These are phyloP conservation scores for Fusarium aywerte DNA, from an alignment of 2,329 filamentous ascomycete genomes.

Conservation along the genomic window DNA sequence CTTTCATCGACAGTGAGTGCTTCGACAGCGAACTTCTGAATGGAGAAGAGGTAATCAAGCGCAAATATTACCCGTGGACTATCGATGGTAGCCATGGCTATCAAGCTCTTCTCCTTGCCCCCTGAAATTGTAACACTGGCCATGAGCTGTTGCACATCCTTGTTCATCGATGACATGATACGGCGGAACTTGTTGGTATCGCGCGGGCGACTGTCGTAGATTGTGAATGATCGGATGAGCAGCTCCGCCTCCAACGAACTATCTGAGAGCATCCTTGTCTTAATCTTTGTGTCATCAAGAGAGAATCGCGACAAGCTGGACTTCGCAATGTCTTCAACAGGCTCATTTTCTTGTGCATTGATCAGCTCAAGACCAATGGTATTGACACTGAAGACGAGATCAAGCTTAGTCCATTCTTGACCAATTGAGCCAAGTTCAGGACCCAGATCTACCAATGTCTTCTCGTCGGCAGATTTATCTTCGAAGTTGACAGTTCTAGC, in stretches of 20 bases:
- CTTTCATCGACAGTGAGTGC: slow-evolving; percentile 73
- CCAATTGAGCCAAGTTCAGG: slow-evolving; percentile 77
- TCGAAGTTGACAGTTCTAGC: slow-evolving; percentile 56
- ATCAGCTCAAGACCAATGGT: slow-evolving; percentile 91
- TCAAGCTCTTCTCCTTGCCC: slow-evolving; percentile 81
- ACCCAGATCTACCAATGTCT: slow-evolving; percentile 64
- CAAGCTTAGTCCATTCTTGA: slow-evolving; percentile 90
- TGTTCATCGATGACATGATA: slow-evolving; percentile 98
- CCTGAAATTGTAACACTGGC: slow-evolving; percentile 93
- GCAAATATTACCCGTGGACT: slow-evolving; percentile 96
- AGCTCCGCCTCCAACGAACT: slow-evolving; percentile 92
- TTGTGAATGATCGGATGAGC: slow-evolving; percentile 92
- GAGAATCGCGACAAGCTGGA: slow-evolving; percentile 94
- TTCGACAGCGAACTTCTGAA: slow-evolving; percentile 83
- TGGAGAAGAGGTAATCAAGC: slow-evolving; percentile 91
- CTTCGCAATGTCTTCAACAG: slow-evolving; percentile 79
- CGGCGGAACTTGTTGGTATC: slow-evolving; percentile 96
- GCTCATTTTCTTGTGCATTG: slow-evolving; percentile 77
- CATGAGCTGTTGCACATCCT: slow-evolving; percentile 97
- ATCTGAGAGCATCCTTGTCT: slow-evolving; percentile 92
- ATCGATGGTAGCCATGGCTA: slow-evolving; percentile 92
- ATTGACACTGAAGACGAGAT: slow-evolving; percentile 88
- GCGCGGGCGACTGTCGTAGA: slow-evolving; percentile 86
- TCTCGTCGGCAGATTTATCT: slow-evolving; percentile 50
- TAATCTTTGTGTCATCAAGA: slow-evolving; percentile 89